Conservation (phyloP, 1,284 basidiomycete species). For the Acaromyces ingoldii region DNA sequence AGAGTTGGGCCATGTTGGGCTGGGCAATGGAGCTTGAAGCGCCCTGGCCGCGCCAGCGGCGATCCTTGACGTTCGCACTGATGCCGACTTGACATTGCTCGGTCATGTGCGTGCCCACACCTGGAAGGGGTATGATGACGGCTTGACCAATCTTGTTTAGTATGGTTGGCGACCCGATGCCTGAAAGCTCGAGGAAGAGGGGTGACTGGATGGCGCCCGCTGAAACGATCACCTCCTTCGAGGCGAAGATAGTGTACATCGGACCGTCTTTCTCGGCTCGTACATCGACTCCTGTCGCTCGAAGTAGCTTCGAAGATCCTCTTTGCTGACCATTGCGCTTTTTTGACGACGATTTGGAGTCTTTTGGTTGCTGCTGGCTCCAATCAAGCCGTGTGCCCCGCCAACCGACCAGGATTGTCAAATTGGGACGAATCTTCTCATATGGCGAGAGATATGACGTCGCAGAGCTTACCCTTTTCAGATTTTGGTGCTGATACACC, state of each 20-base stretch:
- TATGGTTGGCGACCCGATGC: constrained; percentile 25
- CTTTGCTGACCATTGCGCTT: no score
- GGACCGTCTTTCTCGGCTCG: constrained; percentile 12
- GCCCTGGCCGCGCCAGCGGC: constrained; percentile 24
- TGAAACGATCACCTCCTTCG: constrained; percentile 45
- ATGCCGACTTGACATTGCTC: constrained; percentile 50
- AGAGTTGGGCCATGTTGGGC: constrained; percentile 21
- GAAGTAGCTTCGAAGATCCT: no score
- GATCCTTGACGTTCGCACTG: constrained; percentile 14
- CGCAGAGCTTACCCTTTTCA: constrained; percentile 47
- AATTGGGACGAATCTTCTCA: constrained; percentile 56
- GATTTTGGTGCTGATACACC: constrained; percentile 3
- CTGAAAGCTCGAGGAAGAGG: constrained; percentile 34
- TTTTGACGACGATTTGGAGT: constrained; percentile 1
- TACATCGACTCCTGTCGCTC: constrained; percentile 32
- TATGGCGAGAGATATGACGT: constrained; percentile 55
- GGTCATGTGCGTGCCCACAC: constrained; percentile 52
- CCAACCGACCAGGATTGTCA: constrained; percentile 58
- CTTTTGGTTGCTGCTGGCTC: background rate
- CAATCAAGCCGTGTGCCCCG: constrained; percentile 48
- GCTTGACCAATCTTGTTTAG: constrained; percentile 38
- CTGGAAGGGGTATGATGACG: constrained; percentile 46
- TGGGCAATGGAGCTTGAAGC: constrained; percentile 37
- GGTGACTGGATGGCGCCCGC: constrained; percentile 55
- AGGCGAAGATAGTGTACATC: constrained; percentile 46